Percentiles rank a stretch among this genome's conserved stretches.
These are phyloP conservation scores for Leishmania braziliensis DNA, from an alignment of 208 protist species.

Conservation along the genomic window DNA sequence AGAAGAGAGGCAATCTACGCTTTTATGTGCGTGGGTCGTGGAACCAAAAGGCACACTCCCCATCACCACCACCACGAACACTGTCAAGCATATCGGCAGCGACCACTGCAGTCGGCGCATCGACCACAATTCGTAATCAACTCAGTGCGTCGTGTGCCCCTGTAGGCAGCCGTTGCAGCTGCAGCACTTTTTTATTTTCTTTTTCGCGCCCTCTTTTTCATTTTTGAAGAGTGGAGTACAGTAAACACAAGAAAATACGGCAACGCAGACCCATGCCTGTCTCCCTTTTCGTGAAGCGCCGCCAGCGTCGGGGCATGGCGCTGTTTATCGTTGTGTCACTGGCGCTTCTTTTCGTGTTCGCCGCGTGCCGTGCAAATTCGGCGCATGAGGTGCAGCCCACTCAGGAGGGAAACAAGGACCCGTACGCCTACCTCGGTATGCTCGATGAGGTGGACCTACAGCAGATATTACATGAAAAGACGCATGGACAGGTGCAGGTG, in stretches of 20 bases:
- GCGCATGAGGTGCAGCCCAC: slow-evolving; percentile 1
- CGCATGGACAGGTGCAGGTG: slow-evolving; percentile 20
- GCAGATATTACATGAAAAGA: slow-evolving; percentile 63
- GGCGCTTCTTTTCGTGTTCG: neutral
- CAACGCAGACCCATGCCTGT: neutral
- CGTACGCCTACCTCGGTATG: slow-evolving; percentile 53
- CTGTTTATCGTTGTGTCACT: neutral
- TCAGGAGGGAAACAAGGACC: slow-evolving; percentile 12
- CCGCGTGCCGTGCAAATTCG: neutral
- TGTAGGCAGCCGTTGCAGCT: neutral
- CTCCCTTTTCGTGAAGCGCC: neutral
- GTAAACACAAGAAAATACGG: neutral
- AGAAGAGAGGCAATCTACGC: neutral
- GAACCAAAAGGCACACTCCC: neutral
- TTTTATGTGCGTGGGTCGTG: neutral
- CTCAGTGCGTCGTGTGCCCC: slow-evolving; percentile 1
- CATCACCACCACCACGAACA: neutral
- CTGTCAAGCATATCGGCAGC: neutral
- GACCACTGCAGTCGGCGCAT: neutral
- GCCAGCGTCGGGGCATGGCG: neutral
- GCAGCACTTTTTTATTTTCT: neutral
- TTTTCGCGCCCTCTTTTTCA: neutral
- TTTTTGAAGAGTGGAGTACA: neutral
- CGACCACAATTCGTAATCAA: neutral
- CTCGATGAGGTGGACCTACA: slow-evolving; percentile 50